Percentiles rank a stretch among this genome's conserved stretches.
These are phyloP conservation scores for Leccinum ochraceum DNA, from an alignment of 768 basidiomycete genomes.

Conservation along the genomic window DNA sequence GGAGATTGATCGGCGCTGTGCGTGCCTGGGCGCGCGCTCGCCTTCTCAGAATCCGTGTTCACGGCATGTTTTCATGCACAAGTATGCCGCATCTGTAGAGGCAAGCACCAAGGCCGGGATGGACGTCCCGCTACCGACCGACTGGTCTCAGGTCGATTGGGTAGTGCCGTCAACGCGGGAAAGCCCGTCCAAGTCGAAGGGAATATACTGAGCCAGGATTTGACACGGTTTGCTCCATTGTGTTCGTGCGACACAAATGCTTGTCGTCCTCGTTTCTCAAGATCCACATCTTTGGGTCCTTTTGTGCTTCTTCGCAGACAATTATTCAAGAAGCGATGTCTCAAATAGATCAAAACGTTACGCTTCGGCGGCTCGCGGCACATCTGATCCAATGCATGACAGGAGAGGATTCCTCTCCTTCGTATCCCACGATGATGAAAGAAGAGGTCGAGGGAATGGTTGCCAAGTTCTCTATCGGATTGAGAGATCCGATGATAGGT, in stretches of 20 bases:
- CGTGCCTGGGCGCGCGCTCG: neutral
- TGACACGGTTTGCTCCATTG: constrained; percentile 28
- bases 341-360: constrained; percentile 36
- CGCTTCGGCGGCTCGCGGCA: constrained; percentile 33
- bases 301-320: constrained; percentile 22
- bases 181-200: constrained; percentile 5
- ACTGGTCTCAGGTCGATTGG: constrained; percentile 27
- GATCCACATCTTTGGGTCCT: constrained; percentile 38
- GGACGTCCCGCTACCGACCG: constrained; percentile 22
- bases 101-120: constrained; percentile 21
- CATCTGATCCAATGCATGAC: constrained; percentile 23
- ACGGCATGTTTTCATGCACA: neutral
- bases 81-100: constrained; percentile 18
- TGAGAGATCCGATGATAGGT: constrained; percentile 10
- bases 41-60: neutral
- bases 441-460: constrained; percentile 38
- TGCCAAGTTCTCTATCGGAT: constrained; percentile 32
- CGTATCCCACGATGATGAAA: constrained; percentile 1
- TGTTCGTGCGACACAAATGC: constrained; percentile 4
- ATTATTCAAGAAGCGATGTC: constrained; percentile 15
- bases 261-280: constrained; percentile 41
- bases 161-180: constrained; percentile 12
- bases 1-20: constrained; percentile 47
- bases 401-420: neutral
- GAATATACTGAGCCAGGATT: constrained; percentile 35